Conservation (phyloP, 345 rosid species). For the Eucalyptus cladocalyx region DNA sequence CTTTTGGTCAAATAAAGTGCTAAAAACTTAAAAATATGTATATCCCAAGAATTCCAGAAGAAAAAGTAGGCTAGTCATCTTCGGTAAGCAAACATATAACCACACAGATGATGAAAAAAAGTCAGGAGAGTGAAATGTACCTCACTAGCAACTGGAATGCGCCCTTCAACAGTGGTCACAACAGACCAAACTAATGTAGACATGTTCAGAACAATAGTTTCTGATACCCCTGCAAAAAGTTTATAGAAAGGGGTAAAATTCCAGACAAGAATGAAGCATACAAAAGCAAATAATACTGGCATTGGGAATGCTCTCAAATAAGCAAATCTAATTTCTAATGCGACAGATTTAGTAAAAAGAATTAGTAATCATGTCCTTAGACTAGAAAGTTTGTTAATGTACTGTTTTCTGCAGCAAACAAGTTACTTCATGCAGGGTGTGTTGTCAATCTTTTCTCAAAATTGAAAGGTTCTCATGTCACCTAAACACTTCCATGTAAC, state of each 20-base stretch:
- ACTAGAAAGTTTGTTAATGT: background rate
- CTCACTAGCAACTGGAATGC: slow-evolving; percentile 97
- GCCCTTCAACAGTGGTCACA: slow-evolving; percentile 78
- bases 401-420: too few species aligned
- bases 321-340: background rate
- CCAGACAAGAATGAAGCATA: background rate
- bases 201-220: slow-evolving; percentile 92
- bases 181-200: slow-evolving; percentile 92
- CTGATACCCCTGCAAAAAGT: slow-evolving; percentile 68
- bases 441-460: too few species aligned
- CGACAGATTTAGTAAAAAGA: background rate
- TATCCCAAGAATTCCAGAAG: background rate
- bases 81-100: background rate
- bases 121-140: slow-evolving; percentile 15
- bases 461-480: too few species aligned
- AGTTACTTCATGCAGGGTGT: too few species aligned
- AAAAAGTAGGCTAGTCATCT: background rate
- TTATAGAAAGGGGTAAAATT: background rate
- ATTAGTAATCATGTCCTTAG: background rate
- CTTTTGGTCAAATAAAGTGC: background rate
- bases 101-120: background rate
- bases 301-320: background rate
- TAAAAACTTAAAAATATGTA: background rate
- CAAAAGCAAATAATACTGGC: background rate
- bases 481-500: too few species aligned